Evolutionary conservation across 148 eudicot genomes (phyloP), one percentile per base, ranked within the genome.

Genomic region (Hydrangea macrophylla): DNA sequence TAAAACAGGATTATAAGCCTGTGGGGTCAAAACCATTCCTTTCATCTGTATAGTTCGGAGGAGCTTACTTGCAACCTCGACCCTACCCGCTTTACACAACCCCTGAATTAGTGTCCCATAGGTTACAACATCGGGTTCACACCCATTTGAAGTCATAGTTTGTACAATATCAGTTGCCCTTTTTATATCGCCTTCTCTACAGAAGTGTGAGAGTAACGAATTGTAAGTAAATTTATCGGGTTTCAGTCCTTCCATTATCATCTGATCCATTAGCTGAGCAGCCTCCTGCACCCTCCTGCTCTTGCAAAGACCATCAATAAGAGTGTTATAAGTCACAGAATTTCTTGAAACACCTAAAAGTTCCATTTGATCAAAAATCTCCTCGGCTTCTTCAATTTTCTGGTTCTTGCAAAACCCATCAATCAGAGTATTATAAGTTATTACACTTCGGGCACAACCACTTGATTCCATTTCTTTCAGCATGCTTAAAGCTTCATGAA

Each of bases 321-420:
- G 92, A 73, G 92, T 70, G 70, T 90, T 94, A 73, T 88, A 94
- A 0, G 97, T 94, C 37, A 81, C 84, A 71, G 73, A 56, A 77
- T 81, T 86, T 69, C 96, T 84, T 6, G 98, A 90, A 36, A 94
- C 80, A 60, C 98, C 97, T 56, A 74, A 90, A 15, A 90, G 74
- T 75, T 94, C 98, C 97, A 94, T 94, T 67, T 89, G 96, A 76
- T 90, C 96, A 39, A 94, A 94, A 33, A 94, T 75, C 82, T 90
- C 98, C 77, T 87, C 97, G 7, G 97, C 98, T 58, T 88, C 92
- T 80, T 86, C 96, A 50, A 88, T 82, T 79, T 80, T 85, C 70
- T 77, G 82, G 76, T 82, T 88, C 70, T 87, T 94, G 83, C 97
- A 94, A 37, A 90, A 79, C 26, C 91, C 98, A 2, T 82, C 88